phyloP scores from a whole-genome alignment of 441 rosid species.

The Breynia disticha region DNA sequence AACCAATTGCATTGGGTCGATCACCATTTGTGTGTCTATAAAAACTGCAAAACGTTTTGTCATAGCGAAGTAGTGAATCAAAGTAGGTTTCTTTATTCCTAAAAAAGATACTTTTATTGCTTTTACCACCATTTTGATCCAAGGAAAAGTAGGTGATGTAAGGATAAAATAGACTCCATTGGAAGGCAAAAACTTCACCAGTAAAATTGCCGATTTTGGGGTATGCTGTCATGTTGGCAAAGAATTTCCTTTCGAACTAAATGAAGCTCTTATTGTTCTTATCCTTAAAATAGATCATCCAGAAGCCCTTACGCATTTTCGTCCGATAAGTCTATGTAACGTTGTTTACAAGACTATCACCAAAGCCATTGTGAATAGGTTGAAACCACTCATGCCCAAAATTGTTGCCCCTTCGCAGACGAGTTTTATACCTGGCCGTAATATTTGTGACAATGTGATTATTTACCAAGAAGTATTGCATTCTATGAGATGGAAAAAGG shows the following conservation, averaged over 20 bases:
- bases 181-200: constrained; percentile 22
- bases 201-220: constrained; percentile 23
- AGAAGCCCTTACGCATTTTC: neutral
- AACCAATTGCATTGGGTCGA: constrained; percentile 12
- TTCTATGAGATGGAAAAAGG: neutral
- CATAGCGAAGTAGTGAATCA: constrained; percentile 29
- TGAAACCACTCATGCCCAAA: neutral
- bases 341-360: neutral
- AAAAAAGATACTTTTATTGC: constrained; percentile 16
- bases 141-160: constrained; percentile 23
- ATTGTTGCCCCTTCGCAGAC: neutral
- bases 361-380: neutral
- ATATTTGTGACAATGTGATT: neutral
- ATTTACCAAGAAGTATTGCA: neutral
- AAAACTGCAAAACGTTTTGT: constrained; percentile 23
- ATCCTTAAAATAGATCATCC: neutral
- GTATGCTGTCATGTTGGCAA: constrained; percentile 32
- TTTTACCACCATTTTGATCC: constrained; percentile 18
- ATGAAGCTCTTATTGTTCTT: neutral
- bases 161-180: constrained; percentile 17
- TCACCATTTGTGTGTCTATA: constrained; percentile 20
- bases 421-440: neutral
- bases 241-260: constrained; percentile 15
- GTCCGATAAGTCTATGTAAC: constrained; percentile 2
- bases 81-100: constrained; percentile 17